These are phyloP conservation scores for Westerdykella ornata DNA, from an alignment of 2,329 filamentous ascomycete genomes.

Conservation along the genomic window DNA sequence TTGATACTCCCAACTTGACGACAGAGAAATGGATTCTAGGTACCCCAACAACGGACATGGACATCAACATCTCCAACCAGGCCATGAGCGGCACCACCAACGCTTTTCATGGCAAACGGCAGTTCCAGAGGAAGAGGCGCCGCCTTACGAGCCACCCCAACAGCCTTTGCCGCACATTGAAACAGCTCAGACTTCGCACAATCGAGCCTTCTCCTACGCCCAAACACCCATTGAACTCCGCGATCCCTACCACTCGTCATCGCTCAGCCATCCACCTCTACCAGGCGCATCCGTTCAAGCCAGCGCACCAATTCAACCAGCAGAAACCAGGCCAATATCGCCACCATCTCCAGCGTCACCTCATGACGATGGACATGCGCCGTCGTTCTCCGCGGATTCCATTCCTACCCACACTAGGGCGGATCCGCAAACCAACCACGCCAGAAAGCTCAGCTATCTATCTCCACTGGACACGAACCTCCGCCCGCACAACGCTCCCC, in stretches of 20 bases:
- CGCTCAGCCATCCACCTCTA: slow-evolving; percentile 17
- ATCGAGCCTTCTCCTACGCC: slow-evolving; percentile 32
- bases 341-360: too few species aligned
- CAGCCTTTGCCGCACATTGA: slow-evolving; percentile 11
- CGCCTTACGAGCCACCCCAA: slow-evolving; percentile 11
- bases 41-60: slow-evolving; percentile 11
- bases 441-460: slow-evolving; percentile 29
- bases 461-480: slow-evolving; percentile 29
- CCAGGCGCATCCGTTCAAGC: slow-evolving; percentile 11
- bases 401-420: background rate
- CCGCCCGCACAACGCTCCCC: slow-evolving; percentile 15
- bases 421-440: slow-evolving; percentile 18
- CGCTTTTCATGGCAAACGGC: slow-evolving; percentile 34
- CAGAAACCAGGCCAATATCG: too few species aligned
- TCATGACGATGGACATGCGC: slow-evolving; percentile 10
- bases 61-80: slow-evolving; percentile 5
- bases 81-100: slow-evolving; percentile 10
- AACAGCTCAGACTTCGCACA: slow-evolving; percentile 10
- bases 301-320: slow-evolving; percentile 1
- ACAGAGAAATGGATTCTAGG: slow-evolving; percentile 12
- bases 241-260: slow-evolving; percentile 21
- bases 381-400: slow-evolving; percentile 3
- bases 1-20: too few species aligned
- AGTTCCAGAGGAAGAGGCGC: slow-evolving; percentile 14
- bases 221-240: slow-evolving; percentile 33